Base-by-base conservation (phyloP, 495 filamentous ascomycete species). In the Penicillium cosmopolitanum region DNA sequence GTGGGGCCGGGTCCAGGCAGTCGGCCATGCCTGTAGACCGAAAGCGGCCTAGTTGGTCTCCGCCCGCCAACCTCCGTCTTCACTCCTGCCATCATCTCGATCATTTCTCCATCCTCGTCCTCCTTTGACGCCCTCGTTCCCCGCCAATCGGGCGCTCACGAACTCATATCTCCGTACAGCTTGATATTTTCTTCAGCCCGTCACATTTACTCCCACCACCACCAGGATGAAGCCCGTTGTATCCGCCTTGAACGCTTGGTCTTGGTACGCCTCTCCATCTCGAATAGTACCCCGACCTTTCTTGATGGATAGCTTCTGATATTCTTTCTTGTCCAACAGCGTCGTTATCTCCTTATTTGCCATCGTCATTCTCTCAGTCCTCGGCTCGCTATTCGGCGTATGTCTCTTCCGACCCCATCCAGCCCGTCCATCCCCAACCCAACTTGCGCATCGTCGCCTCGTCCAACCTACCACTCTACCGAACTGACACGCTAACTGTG, bases 151-250 rank as follows among this genome's bases (percentile, higher is more conserved):
- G 18, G 33, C 18, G 15, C 16, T 31, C n/a, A 38, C 59, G 54
- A 50, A 19, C 42, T 18, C 4, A n/a, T 47, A 16, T 9, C 9
- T 15, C 16, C 51, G 5, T 48, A 10, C 47, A 18, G n/a, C 25
- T 12, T 8, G 16, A 25, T 11, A 28, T 18, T 13, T 46, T 47
- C 28, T 12, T 34, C 19, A 18, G 7, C 18, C n/a, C 21, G 18
- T 8, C 12, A 44, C 31, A 38, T 54, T 51, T 21, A 52, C 33
- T 48, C 50, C 12, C 43, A 33, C 35, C 34, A 50, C 36, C 63
- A 61, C 74, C 82, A 89, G 64, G 64, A 96, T 96, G 91, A 96
- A 96, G 87, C 93, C 93, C 55, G 78, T 97, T 68, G 89, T 97
- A 50, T 89, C 90, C 63, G 85, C 90, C 56, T 79, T 95, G 81